Evolutionary conservation across 495 filamentous ascomycete species (phyloP).

Genomic region (Hypomontagnella monticulosa): DNA sequence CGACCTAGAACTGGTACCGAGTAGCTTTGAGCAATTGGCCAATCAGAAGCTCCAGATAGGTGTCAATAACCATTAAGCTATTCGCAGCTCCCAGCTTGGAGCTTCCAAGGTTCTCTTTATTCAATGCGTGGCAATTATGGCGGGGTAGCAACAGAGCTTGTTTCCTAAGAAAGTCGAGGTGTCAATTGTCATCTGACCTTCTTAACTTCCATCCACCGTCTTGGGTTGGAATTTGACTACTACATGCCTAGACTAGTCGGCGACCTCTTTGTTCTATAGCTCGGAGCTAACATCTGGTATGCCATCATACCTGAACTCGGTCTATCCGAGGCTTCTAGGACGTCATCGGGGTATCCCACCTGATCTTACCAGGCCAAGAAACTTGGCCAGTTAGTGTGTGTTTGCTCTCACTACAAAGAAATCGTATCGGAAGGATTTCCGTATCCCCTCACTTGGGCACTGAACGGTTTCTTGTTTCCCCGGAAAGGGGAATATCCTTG

Average conservation of each 20-base stretch:
- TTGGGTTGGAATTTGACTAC: background rate
- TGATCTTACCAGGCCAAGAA: background rate
- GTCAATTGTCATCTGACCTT: constrained; percentile 31
- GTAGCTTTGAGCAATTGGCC: constrained; percentile 31
- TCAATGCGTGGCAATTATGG: constrained; percentile 17
- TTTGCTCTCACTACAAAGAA: background rate
- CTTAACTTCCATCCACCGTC: constrained; percentile 13
- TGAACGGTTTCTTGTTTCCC: background rate
- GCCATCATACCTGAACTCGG: background rate
- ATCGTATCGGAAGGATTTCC: background rate
- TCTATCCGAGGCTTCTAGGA: background rate
- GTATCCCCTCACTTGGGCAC: background rate
- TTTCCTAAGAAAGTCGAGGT: constrained; percentile 9
- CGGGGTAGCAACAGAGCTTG: constrained; percentile 31
- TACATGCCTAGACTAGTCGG: no score
- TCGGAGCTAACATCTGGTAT: background rate
- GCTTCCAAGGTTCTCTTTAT: background rate
- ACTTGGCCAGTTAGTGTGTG: background rate
- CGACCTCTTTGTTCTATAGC: background rate
- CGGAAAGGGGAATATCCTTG: no score
- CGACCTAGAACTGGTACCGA: background rate
- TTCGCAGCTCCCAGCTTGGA: constrained; percentile 6
- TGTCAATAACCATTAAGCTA: constrained; percentile 8
- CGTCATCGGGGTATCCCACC: constrained; percentile 4
- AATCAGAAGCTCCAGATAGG: constrained; percentile 30